Evolutionary conservation across 2,329 filamentous ascomycete species (phyloP), one percentile per base, ranked within the genome.

Genomic region (Didymellaceae sp.): DNA sequence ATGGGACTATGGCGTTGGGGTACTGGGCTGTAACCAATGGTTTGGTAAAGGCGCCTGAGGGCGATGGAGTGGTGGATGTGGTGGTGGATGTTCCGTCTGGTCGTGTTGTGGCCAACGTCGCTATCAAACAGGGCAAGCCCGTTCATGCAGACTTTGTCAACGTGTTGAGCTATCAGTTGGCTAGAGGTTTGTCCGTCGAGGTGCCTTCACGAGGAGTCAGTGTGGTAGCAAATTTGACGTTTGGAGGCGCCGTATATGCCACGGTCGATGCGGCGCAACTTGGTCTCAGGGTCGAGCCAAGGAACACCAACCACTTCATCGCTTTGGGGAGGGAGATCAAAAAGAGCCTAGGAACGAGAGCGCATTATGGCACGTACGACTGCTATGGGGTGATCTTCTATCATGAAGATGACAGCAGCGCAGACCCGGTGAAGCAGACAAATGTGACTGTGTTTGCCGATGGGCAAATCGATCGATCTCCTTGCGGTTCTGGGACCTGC

Each of bases 1-100:
- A 82, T 57, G 79, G 78, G 2, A 80, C 79, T 0, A 77, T 82
- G 35, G 79, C 79, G 0, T 57, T 82, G 10, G 78, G 78, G 13
- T 54, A 54, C 37, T 57, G 46, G 50, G 50, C 50, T 14, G 34
- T 57, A 0, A 39, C 10, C 9, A 45, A 14, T 6, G 43, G 50
- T 4, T 3, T 51, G 20, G 46, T 54, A 13, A 24, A 48, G 9
- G 48, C 32, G 5, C 43, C 47, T 9, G 37, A 30, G 2, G 34
- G 24, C 7, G 14, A 51, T 9, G 42, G 42, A 2, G 42, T 24
- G 5, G 45, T 50, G 3, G 49, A 43, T 14, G 54, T 54, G 2
- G 38, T 57, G 7, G n/a, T 57, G 3, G 50, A 57, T 14, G 54
- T 57, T 3, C 54, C 54, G 3, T 54, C 50, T 18, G 50, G 50